A percentile compares a stretch with the other conserved stretches of the same genome.
Conservation (phyloP, 495 filamentous ascomycete species). For the Aspergillus ostianus region DNA sequence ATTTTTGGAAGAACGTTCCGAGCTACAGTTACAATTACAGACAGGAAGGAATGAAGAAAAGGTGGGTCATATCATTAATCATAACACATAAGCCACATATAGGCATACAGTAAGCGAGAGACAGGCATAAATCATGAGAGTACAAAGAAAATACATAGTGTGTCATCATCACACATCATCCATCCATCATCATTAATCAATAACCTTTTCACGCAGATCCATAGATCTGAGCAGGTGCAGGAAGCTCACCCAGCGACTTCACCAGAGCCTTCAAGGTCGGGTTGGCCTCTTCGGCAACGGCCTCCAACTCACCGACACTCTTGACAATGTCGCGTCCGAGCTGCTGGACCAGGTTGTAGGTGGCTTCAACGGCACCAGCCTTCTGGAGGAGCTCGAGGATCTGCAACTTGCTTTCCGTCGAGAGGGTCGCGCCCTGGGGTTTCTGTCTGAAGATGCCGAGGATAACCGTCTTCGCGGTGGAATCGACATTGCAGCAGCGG, state of each 20-base stretch:
- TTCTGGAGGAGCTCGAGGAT: conserved; percentile 15
- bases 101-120: not conserved
- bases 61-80: conserved; percentile 1
- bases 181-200: conserved; percentile 1
- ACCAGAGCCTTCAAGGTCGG: conserved; percentile 13
- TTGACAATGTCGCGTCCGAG: conserved; percentile 11
- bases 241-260: conserved; percentile 14
- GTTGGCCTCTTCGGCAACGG: conserved; percentile 14
- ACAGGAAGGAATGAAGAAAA: not conserved
- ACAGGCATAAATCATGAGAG: conserved; percentile 5
- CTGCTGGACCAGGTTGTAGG: conserved; percentile 13
- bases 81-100: conserved; percentile 2
- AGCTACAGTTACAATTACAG: too few relatives aligned
- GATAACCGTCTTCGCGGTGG: conserved; percentile 27
- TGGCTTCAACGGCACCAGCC: conserved; percentile 14
- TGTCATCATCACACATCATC: not conserved
- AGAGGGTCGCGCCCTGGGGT: not conserved
- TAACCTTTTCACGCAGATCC: not conserved
- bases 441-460: conserved; percentile 41
- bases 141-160: not conserved
- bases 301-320: conserved; percentile 9
- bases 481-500: conserved; percentile 15
- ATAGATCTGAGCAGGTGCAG: conserved; percentile 6
- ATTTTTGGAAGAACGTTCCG: not conserved
- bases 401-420: conserved; percentile 16